Conservation (phyloP, 345 rosid genomes). For the Erysimum cheiranthoides region DNA sequence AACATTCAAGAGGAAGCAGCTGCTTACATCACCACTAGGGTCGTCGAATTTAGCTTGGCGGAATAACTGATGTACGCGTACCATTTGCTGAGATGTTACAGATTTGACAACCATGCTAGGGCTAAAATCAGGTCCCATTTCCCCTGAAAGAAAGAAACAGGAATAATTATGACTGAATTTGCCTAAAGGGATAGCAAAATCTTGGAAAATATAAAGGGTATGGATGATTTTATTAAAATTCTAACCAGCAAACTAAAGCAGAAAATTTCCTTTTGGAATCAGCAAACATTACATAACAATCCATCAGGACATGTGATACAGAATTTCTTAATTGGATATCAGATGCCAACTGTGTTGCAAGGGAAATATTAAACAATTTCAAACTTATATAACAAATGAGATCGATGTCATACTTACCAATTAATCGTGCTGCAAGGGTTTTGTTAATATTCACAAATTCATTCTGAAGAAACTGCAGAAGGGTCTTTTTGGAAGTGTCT, state of each 20-base stretch:
- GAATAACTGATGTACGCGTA: conserved; percentile 95
- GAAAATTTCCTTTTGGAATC: not conserved
- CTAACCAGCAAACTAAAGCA: conserved; percentile 9
- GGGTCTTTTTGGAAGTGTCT: conserved; percentile 85
- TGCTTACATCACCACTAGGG: conserved; percentile 93
- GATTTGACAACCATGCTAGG: conserved; percentile 84
- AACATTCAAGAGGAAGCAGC: conserved; percentile 30
- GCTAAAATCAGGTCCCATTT: conserved; percentile 93
- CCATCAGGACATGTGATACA: conserved; percentile 14
- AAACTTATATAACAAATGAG: conserved; percentile 3
- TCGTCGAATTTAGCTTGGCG: conserved; percentile 98
- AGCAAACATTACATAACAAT: conserved; percentile 12
- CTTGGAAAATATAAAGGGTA: conserved; percentile 19
- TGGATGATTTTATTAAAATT: conserved; percentile 2
- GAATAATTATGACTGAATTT: conserved; percentile 18
- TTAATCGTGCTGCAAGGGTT: conserved; percentile 75
- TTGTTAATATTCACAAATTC: conserved; percentile 92
- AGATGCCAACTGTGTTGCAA: not conserved
- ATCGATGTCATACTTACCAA: conserved; percentile 59
- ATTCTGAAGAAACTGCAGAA: conserved; percentile 92
- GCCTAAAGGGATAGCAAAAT: conserved; percentile 32
- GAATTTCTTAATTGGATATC: not conserved
- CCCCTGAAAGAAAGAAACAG: conserved; percentile 59
- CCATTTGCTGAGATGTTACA: conserved; percentile 86
- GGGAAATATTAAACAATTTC: conserved; percentile 1